Conservation (phyloP, 1,284 basidiomycete genomes). For the Ustilago bromivora region DNA sequence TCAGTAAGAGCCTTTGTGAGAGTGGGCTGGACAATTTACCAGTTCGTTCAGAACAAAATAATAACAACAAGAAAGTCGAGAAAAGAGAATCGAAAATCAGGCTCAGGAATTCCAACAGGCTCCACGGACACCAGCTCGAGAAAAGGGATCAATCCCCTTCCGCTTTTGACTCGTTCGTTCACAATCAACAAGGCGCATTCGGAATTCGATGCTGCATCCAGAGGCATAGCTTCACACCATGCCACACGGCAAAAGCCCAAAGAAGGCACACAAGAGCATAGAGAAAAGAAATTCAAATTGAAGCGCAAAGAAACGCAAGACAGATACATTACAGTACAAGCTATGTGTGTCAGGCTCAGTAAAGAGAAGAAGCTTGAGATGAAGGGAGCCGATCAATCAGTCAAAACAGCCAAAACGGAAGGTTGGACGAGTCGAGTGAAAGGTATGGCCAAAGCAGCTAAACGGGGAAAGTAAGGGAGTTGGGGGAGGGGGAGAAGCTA, state of each 20-base stretch:
- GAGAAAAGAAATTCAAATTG: neutral
- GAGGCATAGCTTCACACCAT: neutral
- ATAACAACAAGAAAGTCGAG: too few species aligned
- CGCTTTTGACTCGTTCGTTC: too few species aligned
- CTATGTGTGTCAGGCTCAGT: slow-evolving; percentile 1
- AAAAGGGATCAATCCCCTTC: too few species aligned
- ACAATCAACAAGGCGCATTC: too few species aligned
- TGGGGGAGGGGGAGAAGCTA: slow-evolving; percentile 2
- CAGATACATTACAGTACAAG: neutral
- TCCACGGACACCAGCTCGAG: too few species aligned
- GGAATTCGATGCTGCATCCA: too few species aligned
- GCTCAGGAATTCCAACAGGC: too few species aligned
- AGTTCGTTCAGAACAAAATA: too few species aligned
- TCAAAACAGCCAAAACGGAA: neutral
- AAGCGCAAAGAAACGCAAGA: neutral
- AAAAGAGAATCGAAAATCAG: too few species aligned
- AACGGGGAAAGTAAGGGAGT: neutral
- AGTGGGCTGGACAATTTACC: too few species aligned
- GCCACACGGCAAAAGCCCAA: neutral
- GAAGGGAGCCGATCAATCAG: neutral
- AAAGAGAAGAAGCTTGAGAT: neutral
- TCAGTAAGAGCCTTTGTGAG: too few species aligned
- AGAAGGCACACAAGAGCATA: neutral
- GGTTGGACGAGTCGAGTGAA: neutral
- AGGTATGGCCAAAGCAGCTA: neutral